Conservation (phyloP, 148 eudicot species). For the Fagopyrum tataricum region DNA sequence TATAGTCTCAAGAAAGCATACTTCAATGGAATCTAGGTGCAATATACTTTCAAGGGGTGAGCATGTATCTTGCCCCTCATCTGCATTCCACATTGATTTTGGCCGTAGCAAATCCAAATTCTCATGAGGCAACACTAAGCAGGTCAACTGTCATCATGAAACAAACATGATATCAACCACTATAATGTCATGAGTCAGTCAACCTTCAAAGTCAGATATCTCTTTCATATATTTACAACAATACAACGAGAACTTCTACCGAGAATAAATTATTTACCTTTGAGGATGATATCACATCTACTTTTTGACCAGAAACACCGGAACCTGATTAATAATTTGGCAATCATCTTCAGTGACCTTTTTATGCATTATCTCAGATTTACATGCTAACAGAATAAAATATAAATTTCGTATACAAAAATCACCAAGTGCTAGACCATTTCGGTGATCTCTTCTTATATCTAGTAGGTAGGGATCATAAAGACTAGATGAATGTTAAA, state of each 20-base stretch:
- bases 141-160: slow-evolving; percentile 69
- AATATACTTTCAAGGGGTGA: slow-evolving; percentile 78
- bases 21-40: slow-evolving; percentile 55
- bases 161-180: slow-evolving; percentile 17
- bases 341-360: neutral
- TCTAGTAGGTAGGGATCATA: neutral
- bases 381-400: neutral
- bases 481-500: neutral
- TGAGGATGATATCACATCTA: slow-evolving; percentile 75
- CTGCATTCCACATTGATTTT: slow-evolving; percentile 89
- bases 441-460: neutral
- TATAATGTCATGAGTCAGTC: neutral
- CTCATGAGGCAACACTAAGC: slow-evolving; percentile 76
- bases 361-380: neutral
- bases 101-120: slow-evolving; percentile 51
- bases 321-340: slow-evolving; percentile 29
- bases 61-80: slow-evolving; percentile 47
- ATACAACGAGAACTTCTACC: neutral
- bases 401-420: neutral
- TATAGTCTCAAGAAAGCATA: neutral
- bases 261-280: slow-evolving; percentile 45
- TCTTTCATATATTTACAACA: neutral
- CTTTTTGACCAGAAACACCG: slow-evolving; percentile 41
- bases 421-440: neutral
- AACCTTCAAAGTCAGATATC: neutral